A percentile compares a stretch with the other conserved stretches of the same genome.
phyloP scores from a whole-genome alignment of 495 filamentous ascomycete species.

The Articulospora tetracladia region DNA sequence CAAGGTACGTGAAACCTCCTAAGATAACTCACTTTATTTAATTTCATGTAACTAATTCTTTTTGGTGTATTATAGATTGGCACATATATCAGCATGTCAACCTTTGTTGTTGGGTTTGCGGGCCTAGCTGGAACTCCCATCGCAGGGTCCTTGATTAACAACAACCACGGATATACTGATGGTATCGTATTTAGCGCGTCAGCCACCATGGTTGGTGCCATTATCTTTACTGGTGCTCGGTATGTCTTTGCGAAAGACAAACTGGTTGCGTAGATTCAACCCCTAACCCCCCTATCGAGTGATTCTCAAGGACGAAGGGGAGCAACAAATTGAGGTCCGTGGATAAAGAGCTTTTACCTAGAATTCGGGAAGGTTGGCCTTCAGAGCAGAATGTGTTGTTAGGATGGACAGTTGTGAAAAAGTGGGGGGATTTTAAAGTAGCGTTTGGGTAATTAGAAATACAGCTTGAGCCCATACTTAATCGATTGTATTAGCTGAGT shows the following conservation, averaged over 20 bases:
- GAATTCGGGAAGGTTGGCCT: no score
- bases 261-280: no score
- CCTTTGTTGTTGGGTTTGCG: neutral
- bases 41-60: neutral
- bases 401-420: no score
- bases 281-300: no score
- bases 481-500: no score
- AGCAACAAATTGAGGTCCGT: no score
- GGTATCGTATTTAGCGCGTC: neutral
- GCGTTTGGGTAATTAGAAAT: no score
- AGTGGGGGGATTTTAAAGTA: no score
- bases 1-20: neutral
- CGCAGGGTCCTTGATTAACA: neutral
- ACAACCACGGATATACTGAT: neutral
- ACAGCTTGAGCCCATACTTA: no score
- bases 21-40: neutral
- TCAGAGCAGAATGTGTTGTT: no score
- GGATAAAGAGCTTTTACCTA: no score
- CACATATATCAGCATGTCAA: slow-evolving; percentile 1
- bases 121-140: neutral
- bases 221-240: neutral
- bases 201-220: neutral
- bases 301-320: no score
- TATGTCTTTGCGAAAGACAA: neutral
- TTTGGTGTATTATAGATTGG: neutral